Evolutionary conservation across 805 yeast species (phyloP).

Genomic region (Saturnispora galanensis): DNA sequence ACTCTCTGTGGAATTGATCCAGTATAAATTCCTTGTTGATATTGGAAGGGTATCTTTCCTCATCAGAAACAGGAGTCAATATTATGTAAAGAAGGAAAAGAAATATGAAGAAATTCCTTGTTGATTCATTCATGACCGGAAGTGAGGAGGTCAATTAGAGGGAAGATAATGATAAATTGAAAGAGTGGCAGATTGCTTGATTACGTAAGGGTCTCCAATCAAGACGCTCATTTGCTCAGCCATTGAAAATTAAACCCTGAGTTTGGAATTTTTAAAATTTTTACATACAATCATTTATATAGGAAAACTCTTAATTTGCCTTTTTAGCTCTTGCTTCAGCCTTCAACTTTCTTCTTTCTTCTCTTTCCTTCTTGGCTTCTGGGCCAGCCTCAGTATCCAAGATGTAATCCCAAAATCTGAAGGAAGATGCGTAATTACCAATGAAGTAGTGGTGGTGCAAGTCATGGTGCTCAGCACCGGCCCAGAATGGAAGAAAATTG

Average conservation of each 20-base stretch:
- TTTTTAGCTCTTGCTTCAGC: conserved; percentile 29
- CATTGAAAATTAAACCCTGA: no score
- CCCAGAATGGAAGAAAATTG: conserved; percentile 51
- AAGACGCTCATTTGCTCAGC: background rate
- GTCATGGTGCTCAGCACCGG: conserved; percentile 57
- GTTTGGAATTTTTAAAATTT: background rate
- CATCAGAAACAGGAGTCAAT: conserved; percentile 31
- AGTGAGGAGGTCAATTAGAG: background rate
- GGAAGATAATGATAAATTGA: background rate
- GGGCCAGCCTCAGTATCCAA: conserved; percentile 51
- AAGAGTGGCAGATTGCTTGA: background rate
- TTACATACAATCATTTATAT: background rate
- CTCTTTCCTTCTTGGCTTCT: conserved; percentile 39
- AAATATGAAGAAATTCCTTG: conserved; percentile 27
- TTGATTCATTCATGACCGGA: conserved; percentile 18
- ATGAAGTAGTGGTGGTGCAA: conserved; percentile 51
- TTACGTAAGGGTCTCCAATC: background rate
- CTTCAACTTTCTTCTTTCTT: conserved; percentile 30
- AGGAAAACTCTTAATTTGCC: background rate
- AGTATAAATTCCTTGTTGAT: conserved; percentile 21
- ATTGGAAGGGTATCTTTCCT: conserved; percentile 20
- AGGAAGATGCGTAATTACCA: conserved; percentile 48
- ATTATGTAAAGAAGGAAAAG: conserved; percentile 32
- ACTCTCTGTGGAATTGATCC: conserved; percentile 28
- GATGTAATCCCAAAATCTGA: conserved; percentile 48